Evolutionary conservation across 805 yeast species (phyloP).

Genomic region (Tetrapisispora nanseiensis): DNA sequence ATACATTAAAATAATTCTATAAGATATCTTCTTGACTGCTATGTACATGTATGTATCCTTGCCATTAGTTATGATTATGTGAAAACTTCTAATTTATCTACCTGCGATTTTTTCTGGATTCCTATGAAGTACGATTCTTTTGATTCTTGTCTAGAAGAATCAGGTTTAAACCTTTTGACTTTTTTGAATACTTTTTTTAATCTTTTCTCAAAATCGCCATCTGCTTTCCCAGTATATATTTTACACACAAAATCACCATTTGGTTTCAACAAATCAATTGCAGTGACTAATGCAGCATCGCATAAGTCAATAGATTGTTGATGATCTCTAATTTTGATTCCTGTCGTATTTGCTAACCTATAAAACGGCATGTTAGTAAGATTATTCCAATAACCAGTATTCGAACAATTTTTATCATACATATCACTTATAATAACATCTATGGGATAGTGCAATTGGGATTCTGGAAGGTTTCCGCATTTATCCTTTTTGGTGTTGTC

Average conservation of each 20-base stretch:
- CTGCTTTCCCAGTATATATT: constrained; percentile 77
- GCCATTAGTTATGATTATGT: constrained; percentile 8
- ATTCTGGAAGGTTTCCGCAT: not conserved
- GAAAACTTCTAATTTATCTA: constrained; percentile 40
- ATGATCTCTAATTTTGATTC: constrained; percentile 75
- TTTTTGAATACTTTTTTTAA: constrained; percentile 48
- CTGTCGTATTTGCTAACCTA: constrained; percentile 93
- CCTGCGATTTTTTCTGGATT: constrained; percentile 34
- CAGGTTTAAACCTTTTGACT: constrained; percentile 69
- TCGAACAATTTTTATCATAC: constrained; percentile 59
- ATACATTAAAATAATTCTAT: too few relatives aligned
- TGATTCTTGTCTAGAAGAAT: constrained; percentile 69
- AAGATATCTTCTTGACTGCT: too few relatives aligned
- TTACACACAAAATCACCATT: constrained; percentile 76
- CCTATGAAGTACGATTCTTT: constrained; percentile 78
- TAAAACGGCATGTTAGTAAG: constrained; percentile 69
- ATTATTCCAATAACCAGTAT: constrained; percentile 39
- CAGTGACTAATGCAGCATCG: constrained; percentile 77
- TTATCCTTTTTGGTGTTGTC: not conserved
- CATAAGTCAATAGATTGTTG: constrained; percentile 75
- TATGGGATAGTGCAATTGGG: constrained; percentile 33
- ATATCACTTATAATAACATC: constrained; percentile 72
- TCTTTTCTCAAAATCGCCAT: constrained; percentile 48
- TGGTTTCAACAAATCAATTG: constrained; percentile 57
- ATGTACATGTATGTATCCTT: not conserved